Evolutionary conservation across 2,329 filamentous ascomycete genomes (phyloP), one percentile per base, ranked within the genome.

Genomic region (Ceratocystis smalleyi): DNA sequence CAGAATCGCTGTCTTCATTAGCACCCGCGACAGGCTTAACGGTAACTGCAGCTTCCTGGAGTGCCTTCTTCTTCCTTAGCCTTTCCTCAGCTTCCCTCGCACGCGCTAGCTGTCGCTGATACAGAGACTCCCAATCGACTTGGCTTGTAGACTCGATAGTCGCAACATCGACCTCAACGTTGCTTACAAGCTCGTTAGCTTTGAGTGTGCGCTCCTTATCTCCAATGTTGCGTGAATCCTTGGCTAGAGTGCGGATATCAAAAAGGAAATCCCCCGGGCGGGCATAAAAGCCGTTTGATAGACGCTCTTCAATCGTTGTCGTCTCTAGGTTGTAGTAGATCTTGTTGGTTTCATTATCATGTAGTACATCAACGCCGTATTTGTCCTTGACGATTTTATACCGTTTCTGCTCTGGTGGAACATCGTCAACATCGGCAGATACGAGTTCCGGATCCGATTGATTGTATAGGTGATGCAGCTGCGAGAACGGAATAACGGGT

Each of bases 241-340:
- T 92, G 24, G 87, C 86, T 4, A 99, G 77, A 43, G 86, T 83
- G 72, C 87, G 89, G 70, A 97, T 89, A 72, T 99, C 94, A 49
- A 85, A 85, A 61, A 95, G 75, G 71, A 96, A 99, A 72, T 96
- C 92, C 70, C 86, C 86, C 0, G 91, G 89, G 10, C 91, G 84
- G 69, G 91, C 89, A 74, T 99, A 99, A 75, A 90, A 99, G 4
- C 94, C 94, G 72, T 99, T 97, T 3, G 91, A 95, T 43, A 99
- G 78, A n/a, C 94, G 86, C 72, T 96, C 91, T 76, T 99, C 94
- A 63, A 99, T 96, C 0, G 88, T 92, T 2, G 87, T 87, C 10
- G 92, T 88, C 71, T 97, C 91, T 57, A 99, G 78, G 69, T 99
- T 99, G 77, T 96, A 97, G 73, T 86, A 97, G 73, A 91, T 94